Conservation (phyloP, 129 eudicot species). For the Sambucus nigra region DNA sequence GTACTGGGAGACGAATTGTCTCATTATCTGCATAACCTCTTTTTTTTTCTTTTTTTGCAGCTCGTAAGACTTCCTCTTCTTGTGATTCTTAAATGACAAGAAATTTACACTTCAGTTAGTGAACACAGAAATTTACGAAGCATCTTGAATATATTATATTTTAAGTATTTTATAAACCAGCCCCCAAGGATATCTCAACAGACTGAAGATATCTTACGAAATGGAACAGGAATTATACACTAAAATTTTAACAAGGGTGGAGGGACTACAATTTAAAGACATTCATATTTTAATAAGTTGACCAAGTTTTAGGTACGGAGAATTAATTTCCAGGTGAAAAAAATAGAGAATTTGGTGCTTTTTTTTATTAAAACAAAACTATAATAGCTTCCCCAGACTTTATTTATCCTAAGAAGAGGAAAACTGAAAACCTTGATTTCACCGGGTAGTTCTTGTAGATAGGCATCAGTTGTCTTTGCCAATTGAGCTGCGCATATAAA, state of each 20-base stretch:
- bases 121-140: too few relatives aligned
- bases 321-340: too few relatives aligned
- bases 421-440: background rate
- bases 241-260: background rate
- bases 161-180: too few relatives aligned
- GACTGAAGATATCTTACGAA: too few relatives aligned
- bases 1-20: constrained; percentile 11
- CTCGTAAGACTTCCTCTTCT: constrained; percentile 12
- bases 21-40: constrained; percentile 8
- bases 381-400: background rate
- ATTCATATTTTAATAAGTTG: too few relatives aligned
- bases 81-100: background rate
- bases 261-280: background rate
- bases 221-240: too few relatives aligned
- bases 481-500: background rate
- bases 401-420: background rate
- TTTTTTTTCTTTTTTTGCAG: constrained; percentile 7
- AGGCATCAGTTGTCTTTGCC: constrained; percentile 5
- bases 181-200: too few relatives aligned
- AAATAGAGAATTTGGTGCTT: too few relatives aligned
- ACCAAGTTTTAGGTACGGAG: too few relatives aligned
- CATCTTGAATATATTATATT: too few relatives aligned
- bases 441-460: background rate
- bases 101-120: too few relatives aligned
- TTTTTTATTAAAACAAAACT: too few relatives aligned